Conservation (phyloP, 2,329 filamentous ascomycete genomes). For the Stemphylium vesicarium region DNA sequence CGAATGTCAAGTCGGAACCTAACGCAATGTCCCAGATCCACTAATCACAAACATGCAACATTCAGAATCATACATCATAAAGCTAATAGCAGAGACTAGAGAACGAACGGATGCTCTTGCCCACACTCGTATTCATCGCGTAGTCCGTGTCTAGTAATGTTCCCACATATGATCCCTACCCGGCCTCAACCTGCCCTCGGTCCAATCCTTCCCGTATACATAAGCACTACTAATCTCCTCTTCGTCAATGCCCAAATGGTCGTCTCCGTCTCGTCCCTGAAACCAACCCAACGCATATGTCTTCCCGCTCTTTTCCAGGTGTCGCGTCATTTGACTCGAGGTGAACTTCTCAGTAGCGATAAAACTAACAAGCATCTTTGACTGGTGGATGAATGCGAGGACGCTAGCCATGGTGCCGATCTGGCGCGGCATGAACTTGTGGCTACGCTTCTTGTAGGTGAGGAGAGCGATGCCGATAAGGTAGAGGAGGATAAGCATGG, state of each 20-base stretch:
- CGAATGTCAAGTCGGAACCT: background rate
- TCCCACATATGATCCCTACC: slow-evolving; percentile 39
- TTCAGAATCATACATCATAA: background rate
- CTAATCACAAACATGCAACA: background rate
- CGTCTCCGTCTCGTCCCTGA: slow-evolving; percentile 71
- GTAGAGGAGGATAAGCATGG: slow-evolving; percentile 69
- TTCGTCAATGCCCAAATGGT: slow-evolving; percentile 79
- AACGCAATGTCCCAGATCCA: background rate
- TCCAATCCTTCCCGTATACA: slow-evolving; percentile 63
- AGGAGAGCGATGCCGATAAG: slow-evolving; percentile 65
- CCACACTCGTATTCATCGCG: background rate
- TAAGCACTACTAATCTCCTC: slow-evolving; percentile 72
- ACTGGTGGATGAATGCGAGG: slow-evolving; percentile 79
- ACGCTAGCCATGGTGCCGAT: slow-evolving; percentile 79
- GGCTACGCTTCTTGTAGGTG: slow-evolving; percentile 67
- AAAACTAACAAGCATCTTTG: slow-evolving; percentile 79
- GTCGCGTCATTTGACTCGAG: slow-evolving; percentile 65
- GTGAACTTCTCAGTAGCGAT: slow-evolving; percentile 71
- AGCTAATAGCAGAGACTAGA: background rate
- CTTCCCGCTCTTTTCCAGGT: slow-evolving; percentile 66
- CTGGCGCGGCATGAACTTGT: slow-evolving; percentile 77
- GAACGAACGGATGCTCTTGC: background rate
- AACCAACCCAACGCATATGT: slow-evolving; percentile 82
- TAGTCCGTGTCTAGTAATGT: slow-evolving; percentile 19
- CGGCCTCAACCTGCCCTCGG: slow-evolving; percentile 39